phyloP scores from a whole-genome alignment of 495 filamentous ascomycete genomes.

The Aspergillus ellipticus region DNA sequence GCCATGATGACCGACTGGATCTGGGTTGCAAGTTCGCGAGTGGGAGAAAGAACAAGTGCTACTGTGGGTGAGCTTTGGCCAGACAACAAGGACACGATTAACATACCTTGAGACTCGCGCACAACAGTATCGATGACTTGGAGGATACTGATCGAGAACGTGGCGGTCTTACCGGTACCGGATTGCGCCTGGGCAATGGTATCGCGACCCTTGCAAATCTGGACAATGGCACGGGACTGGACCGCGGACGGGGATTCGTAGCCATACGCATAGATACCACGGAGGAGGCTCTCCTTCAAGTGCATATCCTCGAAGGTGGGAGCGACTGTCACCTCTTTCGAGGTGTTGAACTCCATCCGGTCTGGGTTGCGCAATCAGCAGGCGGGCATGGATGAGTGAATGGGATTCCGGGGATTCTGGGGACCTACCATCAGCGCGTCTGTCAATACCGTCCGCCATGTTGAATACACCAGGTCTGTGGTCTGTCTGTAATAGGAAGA shows the following conservation, averaged over 20 bases:
- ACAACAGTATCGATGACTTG: slow-evolving; percentile 86
- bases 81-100: no score
- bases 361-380: slow-evolving; percentile 49
- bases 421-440: slow-evolving; percentile 70
- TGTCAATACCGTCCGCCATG: slow-evolving; percentile 95
- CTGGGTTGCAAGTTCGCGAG: slow-evolving; percentile 94
- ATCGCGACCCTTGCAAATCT: slow-evolving; percentile 97
- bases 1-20: slow-evolving; percentile 98
- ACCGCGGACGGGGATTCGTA: slow-evolving; percentile 97
- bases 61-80: slow-evolving; percentile 12
- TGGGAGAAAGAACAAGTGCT: slow-evolving; percentile 95
- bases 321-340: slow-evolving; percentile 91
- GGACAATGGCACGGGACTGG: slow-evolving; percentile 95
- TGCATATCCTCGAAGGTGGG: slow-evolving; percentile 73
- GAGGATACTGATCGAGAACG: slow-evolving; percentile 95
- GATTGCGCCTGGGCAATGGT: slow-evolving; percentile 99
- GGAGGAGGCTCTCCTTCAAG: slow-evolving; percentile 92
- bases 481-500: not conserved
- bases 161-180: slow-evolving; percentile 98
- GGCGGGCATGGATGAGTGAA: slow-evolving; percentile 1
- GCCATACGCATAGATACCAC: slow-evolving; percentile 97
- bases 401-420: not conserved
- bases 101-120: slow-evolving; percentile 73
- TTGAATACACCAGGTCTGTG: slow-evolving; percentile 15
- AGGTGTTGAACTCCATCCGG: slow-evolving; percentile 96